phyloP scores from a whole-genome alignment of 2,329 filamentous ascomycete genomes.

The Colletotrichum karsti region DNA sequence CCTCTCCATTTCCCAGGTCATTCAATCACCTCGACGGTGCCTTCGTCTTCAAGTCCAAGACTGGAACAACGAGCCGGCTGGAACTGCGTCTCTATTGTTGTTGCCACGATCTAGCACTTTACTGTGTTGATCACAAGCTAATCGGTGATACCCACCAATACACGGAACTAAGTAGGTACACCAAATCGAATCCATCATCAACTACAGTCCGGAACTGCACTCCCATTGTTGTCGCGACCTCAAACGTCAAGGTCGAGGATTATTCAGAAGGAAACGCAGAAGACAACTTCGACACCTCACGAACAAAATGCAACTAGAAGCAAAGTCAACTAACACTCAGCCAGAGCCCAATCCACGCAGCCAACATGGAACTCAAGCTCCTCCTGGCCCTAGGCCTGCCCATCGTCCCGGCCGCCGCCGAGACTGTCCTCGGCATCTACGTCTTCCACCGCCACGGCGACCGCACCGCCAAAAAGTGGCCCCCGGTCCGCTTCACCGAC shows the following conservation, averaged over 20 bases:
- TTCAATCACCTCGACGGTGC: background rate
- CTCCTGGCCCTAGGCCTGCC: constrained; percentile 37
- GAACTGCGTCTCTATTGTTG: background rate
- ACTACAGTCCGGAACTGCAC: too few species aligned
- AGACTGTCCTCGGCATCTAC: constrained; percentile 83
- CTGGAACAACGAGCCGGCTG: background rate
- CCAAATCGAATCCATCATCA: background rate
- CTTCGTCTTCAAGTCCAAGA: background rate
- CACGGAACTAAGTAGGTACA: background rate
- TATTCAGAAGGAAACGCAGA: too few species aligned
- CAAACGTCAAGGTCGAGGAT: too few species aligned
- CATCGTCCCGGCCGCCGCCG: constrained; percentile 54
- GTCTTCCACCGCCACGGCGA: constrained; percentile 93
- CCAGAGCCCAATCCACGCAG: background rate
- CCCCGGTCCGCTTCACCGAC: constrained; percentile 77
- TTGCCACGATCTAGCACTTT: background rate
- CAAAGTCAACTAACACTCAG: background rate
- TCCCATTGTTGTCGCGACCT: too few species aligned
- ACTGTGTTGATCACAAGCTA: background rate
- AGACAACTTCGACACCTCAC: background rate
- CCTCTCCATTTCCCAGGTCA: background rate
- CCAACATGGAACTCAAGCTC: constrained; percentile 49
- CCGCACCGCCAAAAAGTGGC: constrained; percentile 79
- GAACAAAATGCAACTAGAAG: background rate
- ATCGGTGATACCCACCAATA: background rate